phyloP scores from a whole-genome alignment of 208 protist species.

The Angomonas ambiguus region DNA sequence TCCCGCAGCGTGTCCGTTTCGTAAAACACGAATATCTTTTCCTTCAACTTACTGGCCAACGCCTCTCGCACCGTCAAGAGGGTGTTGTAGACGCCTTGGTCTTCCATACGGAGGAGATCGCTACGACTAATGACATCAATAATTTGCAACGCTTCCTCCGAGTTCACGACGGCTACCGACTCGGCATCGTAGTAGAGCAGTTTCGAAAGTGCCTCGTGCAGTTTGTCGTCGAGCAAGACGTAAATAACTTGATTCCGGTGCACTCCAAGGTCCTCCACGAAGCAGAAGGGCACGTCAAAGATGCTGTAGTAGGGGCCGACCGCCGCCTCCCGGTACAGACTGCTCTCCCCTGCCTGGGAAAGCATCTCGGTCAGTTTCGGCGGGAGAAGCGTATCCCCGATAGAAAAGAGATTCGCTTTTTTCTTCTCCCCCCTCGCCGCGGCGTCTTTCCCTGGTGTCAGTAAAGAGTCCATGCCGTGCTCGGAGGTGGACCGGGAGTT shows the following conservation, averaged over 20 bases:
- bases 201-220: conserved; percentile 62
- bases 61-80: conserved; percentile 71
- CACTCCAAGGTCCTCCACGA: conserved; percentile 53
- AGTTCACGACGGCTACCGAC: conserved; percentile 55
- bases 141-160: conserved; percentile 44
- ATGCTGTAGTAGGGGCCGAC: conserved; percentile 70
- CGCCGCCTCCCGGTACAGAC: conserved; percentile 29
- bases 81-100: conserved; percentile 87
- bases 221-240: conserved; percentile 63
- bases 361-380: background rate
- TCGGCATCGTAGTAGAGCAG: conserved; percentile 73
- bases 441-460: too few species aligned
- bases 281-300: conserved; percentile 71
- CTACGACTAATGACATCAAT: conserved; percentile 79
- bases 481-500: too few species aligned
- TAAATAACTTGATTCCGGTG: conserved; percentile 47
- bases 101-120: conserved; percentile 83
- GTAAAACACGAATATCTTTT: conserved; percentile 68
- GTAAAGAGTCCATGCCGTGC: background rate
- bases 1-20: conserved; percentile 67
- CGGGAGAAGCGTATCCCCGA: background rate
- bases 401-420: background rate
- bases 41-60: conserved; percentile 44
- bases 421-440: too few species aligned
- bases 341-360: conserved; percentile 14